Evolutionary conservation across 1,139 yeast species (phyloP).

Genomic region (Sugiyamaella sp.): DNA sequence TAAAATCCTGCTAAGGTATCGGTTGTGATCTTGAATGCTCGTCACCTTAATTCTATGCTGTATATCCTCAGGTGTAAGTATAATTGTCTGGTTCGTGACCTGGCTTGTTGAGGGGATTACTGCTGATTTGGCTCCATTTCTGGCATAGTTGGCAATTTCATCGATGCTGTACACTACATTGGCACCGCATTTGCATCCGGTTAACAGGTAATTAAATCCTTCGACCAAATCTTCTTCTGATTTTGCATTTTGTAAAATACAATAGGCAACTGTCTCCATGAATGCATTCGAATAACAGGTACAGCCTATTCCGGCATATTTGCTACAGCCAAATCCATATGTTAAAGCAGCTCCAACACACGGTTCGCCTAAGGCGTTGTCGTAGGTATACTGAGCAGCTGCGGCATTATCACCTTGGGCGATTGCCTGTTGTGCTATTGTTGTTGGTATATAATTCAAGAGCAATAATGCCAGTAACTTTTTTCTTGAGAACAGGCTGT

Average conservation of each 20-base stretch:
- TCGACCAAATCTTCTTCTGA: slow-evolving; percentile 3
- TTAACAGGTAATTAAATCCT: slow-evolving; percentile 10
- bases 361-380: slow-evolving; percentile 14
- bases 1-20: slow-evolving; percentile 17
- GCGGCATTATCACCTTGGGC: slow-evolving; percentile 5
- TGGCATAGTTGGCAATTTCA: slow-evolving; percentile 16
- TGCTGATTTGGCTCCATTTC: slow-evolving; percentile 2
- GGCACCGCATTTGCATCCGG: background rate
- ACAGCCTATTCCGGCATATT: slow-evolving; percentile 7
- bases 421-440: background rate
- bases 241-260: slow-evolving; percentile 9
- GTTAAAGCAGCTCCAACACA: slow-evolving; percentile 11
- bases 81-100: slow-evolving; percentile 14
- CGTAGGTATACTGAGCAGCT: slow-evolving; percentile 1
- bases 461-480: slow-evolving; percentile 4
- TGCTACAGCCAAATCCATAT: slow-evolving; percentile 13
- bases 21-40: slow-evolving; percentile 7
- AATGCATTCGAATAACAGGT: slow-evolving; percentile 9
- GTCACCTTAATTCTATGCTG: slow-evolving; percentile 7
- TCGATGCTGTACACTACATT: slow-evolving; percentile 8
- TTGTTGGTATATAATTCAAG: background rate
- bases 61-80: slow-evolving; percentile 13
- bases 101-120: slow-evolving; percentile 1
- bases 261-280: slow-evolving; percentile 12
- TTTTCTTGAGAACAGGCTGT: background rate